A percentile compares a stretch with the other conserved stretches of the same genome.
These are phyloP conservation scores for Fusarium sp. DNA, from an alignment of 2,329 filamentous ascomycete genomes.

Conservation along the genomic window DNA sequence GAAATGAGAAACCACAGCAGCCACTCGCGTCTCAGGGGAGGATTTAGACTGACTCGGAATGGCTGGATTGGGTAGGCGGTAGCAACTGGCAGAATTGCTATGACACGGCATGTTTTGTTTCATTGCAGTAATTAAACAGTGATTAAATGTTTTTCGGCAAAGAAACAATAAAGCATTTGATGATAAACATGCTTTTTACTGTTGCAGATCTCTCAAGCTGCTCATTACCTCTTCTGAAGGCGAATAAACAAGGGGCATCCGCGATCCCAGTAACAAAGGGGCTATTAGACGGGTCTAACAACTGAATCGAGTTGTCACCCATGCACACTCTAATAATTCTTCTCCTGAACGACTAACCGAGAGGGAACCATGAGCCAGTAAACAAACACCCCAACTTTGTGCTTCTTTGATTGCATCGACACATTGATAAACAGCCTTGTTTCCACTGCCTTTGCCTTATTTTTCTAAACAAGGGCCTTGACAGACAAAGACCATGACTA, in stretches of 20 bases:
- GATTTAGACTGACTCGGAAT: conserved; percentile 20
- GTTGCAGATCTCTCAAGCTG: neutral
- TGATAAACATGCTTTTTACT: too few relatives aligned
- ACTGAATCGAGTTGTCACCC: conserved; percentile 23
- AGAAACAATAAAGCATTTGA: neutral
- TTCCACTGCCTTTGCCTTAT: conserved; percentile 8
- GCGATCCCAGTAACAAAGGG: conserved; percentile 6
- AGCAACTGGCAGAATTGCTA: conserved; percentile 1
- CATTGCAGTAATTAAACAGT: neutral
- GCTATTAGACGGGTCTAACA: conserved; percentile 11
- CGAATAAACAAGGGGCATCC: conserved; percentile 16
- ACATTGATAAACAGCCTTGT: conserved; percentile 4
- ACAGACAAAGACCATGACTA: neutral
- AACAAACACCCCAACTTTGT: neutral
- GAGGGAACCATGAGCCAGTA: conserved; percentile 4
- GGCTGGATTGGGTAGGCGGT: conserved; percentile 12
- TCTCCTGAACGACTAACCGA: conserved; percentile 5
- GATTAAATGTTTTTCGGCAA: conserved; percentile 13
- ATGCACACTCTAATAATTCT: conserved; percentile 24
- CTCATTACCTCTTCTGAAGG: conserved; percentile 14
- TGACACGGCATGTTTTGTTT: conserved; percentile 1
- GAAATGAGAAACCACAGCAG: conserved; percentile 30
- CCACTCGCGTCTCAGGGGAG: conserved; percentile 26
- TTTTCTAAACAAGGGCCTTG: conserved; percentile 7
- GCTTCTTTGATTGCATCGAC: neutral